Base-by-base conservation (phyloP, 192 early-diverging fungal species). In the Coemansia sp. region DNA sequence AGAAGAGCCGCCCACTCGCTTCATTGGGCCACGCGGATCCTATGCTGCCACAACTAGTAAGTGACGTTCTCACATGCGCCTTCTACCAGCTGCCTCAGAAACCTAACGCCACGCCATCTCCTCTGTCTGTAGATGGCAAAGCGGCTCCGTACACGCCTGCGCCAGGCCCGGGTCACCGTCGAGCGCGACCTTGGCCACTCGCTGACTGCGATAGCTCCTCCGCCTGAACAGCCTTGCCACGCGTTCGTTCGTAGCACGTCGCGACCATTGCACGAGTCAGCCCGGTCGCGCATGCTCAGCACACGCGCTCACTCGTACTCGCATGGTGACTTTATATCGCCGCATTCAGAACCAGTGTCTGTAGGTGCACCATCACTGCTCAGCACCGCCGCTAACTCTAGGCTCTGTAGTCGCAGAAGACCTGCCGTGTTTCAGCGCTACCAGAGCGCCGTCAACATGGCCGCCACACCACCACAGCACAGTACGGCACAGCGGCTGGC, bases 151-250 rank as follows among this genome's bases (percentile, higher is more conserved):
- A 59, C 70, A 28, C 66, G 74, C 26, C 67, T 80, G 38, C 69
- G 66, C n/a, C 69, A 68, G 43, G 78, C 78, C 26, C 66, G 73
- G 1, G 62, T 35, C 9, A 40, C 59, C 33, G 63, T 80, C 28
- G 78, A 80, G 39, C 69, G 73, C 39, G 73, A 80, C 43, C 44
- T 80, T 19, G 78, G 78, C 30, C 64, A 68, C 53, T 74, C 78
- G 6, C 73, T 80, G 35, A 47, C 77, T 2, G 35, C 66, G 39
- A 58, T 74, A 53, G 65, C 68, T 46, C 58, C 69, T 19, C 35
- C 21, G 33, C 26, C 64, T 28, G 23, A 26, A 35, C n/a, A 19
- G n/a, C 16, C 2, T 19, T 13, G 6, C 57, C 43, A 59, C 11
- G 67, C 59, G 21, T 46, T 7, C 37, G 30, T 11, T 33, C 40